These are phyloP conservation scores for Boletellus deceptivus DNA, from an alignment of 1,284 basidiomycete genomes.

Conservation along the genomic window DNA sequence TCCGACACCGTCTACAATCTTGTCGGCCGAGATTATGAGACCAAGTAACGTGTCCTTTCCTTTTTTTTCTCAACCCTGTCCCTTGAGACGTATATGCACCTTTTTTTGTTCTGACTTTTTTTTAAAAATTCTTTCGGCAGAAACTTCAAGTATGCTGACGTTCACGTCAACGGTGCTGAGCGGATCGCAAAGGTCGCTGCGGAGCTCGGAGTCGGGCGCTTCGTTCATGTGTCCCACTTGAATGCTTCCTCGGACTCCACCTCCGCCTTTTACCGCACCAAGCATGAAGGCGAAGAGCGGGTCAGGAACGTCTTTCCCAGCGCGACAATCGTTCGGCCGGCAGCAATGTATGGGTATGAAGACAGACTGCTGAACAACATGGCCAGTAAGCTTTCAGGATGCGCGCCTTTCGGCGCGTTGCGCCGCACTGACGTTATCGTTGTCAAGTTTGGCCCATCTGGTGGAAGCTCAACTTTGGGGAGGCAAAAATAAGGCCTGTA, in stretches of 20 bases:
- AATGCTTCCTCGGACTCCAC: constrained; percentile 82
- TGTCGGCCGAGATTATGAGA: constrained; percentile 54
- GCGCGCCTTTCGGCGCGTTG: constrained; percentile 4
- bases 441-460: constrained; percentile 80
- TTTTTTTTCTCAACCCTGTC: constrained; percentile 11
- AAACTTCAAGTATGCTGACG: constrained; percentile 81
- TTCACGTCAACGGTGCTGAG: constrained; percentile 78
- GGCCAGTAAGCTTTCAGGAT: constrained; percentile 59
- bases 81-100: constrained; percentile 9
- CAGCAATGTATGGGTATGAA: constrained; percentile 88
- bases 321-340: constrained; percentile 90
- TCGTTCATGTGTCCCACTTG: constrained; percentile 95
- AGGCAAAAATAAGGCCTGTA: constrained; percentile 86
- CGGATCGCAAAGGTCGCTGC: constrained; percentile 83
- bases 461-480: constrained; percentile 89
- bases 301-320: constrained; percentile 84
- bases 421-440: constrained; percentile 26
- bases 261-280: constrained; percentile 86
- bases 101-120: neutral
- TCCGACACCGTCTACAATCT: constrained; percentile 75
- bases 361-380: constrained; percentile 95
- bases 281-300: constrained; percentile 87
- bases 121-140: constrained; percentile 40
- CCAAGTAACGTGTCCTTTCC: constrained; percentile 54
- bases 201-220: constrained; percentile 75